Evolutionary conservation across 2,329 filamentous ascomycete species (phyloP).

Genomic region (Verticillium klebahnii): DNA sequence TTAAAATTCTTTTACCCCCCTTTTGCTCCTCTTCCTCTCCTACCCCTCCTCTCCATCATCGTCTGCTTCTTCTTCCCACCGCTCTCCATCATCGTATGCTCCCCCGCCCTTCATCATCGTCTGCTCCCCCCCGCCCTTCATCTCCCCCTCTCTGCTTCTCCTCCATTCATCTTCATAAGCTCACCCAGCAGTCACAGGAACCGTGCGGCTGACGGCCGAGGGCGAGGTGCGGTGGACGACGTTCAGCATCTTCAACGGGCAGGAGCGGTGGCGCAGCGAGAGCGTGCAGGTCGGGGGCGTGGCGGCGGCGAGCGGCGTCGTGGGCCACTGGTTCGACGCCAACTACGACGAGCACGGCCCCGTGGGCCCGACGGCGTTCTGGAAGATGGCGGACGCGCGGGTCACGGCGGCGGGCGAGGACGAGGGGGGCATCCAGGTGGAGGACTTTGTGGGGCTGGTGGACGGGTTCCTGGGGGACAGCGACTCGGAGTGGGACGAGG

Average conservation of each 20-base stretch:
- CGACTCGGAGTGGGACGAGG: conserved; percentile 17
- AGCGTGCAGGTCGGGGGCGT: conserved; percentile 69
- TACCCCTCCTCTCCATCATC: neutral
- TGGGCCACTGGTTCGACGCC: conserved; percentile 77
- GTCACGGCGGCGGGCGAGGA: conserved; percentile 18
- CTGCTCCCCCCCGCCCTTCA: no score
- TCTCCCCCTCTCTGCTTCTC: neutral
- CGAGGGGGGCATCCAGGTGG: conserved; percentile 8
- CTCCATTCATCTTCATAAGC: no score
- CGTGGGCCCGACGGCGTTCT: conserved; percentile 71
- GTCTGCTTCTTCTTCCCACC: no score
- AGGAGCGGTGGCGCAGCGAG: conserved; percentile 73
- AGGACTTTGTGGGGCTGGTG: conserved; percentile 15
- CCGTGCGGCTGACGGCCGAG: conserved; percentile 60
- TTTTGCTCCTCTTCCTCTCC: neutral
- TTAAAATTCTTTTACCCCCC: neutral
- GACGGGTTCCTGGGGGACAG: conserved; percentile 17
- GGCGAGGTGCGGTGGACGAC: conserved; percentile 74
- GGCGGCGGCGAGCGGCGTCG: conserved; percentile 58
- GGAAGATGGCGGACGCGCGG: conserved; percentile 50
- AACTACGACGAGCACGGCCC: conserved; percentile 66
- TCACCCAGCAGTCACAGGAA: conserved; percentile 35
- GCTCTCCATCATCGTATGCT: neutral
- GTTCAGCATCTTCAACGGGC: conserved; percentile 56
- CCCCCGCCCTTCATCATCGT: no score